A percentile compares a stretch with the other conserved stretches of the same genome.
phyloP scores from a whole-genome alignment of 2,329 filamentous ascomycete species.

The Cytospora piceicola region DNA sequence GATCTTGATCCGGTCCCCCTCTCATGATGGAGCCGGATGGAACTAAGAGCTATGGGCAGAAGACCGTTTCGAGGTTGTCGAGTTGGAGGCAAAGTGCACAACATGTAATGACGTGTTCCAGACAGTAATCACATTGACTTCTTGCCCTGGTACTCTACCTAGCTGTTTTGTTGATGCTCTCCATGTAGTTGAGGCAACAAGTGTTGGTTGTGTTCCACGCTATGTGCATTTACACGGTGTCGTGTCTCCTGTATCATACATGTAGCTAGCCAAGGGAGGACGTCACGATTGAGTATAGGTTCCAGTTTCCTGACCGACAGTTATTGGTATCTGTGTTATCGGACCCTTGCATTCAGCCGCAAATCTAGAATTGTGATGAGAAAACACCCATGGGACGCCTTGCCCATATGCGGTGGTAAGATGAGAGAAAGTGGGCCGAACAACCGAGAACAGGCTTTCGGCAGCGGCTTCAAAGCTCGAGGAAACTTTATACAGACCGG shows the following conservation, averaged over 20 bases:
- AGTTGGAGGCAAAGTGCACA: background rate
- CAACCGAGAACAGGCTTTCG: background rate
- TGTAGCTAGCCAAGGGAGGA: too few relatives aligned
- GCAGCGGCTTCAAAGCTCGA: background rate
- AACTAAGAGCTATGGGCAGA: too few relatives aligned
- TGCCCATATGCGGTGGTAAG: background rate
- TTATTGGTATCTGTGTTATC: too few relatives aligned
- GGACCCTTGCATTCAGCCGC: background rate
- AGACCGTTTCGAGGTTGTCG: too few relatives aligned
- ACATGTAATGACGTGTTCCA: background rate
- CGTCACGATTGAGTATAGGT: background rate
- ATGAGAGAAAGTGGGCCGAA: background rate
- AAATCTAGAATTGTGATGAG: too few relatives aligned
- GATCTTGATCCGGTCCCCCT: too few relatives aligned
- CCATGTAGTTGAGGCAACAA: background rate
- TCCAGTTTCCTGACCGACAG: background rate
- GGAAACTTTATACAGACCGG: background rate
- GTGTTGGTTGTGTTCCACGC: background rate
- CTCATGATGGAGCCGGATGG: too few relatives aligned
- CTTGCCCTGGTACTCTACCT: background rate
- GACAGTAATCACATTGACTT: background rate
- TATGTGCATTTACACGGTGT: too few relatives aligned
- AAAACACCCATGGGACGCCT: background rate
- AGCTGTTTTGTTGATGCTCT: background rate
- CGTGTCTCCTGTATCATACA: background rate